These are phyloP conservation scores for Elsinoe ampelina DNA, from an alignment of 2,329 filamentous ascomycete species.

Conservation along the genomic window DNA sequence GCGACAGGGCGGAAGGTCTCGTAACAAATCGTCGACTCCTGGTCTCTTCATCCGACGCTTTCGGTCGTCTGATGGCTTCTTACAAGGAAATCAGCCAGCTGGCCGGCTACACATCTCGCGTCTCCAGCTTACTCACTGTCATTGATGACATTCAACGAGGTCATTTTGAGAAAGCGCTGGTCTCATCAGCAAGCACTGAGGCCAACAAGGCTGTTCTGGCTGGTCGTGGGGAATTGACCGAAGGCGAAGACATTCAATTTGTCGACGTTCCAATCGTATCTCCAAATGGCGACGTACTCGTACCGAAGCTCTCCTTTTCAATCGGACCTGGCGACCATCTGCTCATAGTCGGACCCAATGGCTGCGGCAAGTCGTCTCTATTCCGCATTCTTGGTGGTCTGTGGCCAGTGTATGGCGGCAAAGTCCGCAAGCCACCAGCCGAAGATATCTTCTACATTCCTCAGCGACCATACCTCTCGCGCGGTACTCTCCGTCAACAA, in stretches of 20 bases:
- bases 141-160: slow-evolving; percentile 89
- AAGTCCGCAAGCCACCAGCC: slow-evolving; percentile 81
- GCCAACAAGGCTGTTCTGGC: slow-evolving; percentile 74
- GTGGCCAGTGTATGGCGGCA: slow-evolving; percentile 96
- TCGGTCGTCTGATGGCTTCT: slow-evolving; percentile 92
- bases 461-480: slow-evolving; percentile 84
- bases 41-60: slow-evolving; percentile 87
- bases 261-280: slow-evolving; percentile 89
- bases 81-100: slow-evolving; percentile 97
- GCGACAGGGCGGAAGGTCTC: slow-evolving; percentile 48
- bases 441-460: slow-evolving; percentile 97
- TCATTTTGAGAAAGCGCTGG: slow-evolving; percentile 91
- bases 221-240: slow-evolving; percentile 70
- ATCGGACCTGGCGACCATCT: slow-evolving; percentile 82
- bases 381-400: slow-evolving; percentile 94
- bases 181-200: slow-evolving; percentile 75
- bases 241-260: slow-evolving; percentile 78
- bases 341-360: slow-evolving; percentile 91
- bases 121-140: slow-evolving; percentile 80
- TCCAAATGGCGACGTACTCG: slow-evolving; percentile 87
- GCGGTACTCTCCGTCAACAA: slow-evolving; percentile 87
- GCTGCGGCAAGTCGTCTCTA: slow-evolving; percentile 90
- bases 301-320: slow-evolving; percentile 75
- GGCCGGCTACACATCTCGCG: slow-evolving; percentile 87
- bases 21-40: slow-evolving; percentile 91